Evolutionary conservation across 2,329 filamentous ascomycete genomes (phyloP), one percentile per base, ranked within the genome.

Genomic region (Botrytis tulipae): DNA sequence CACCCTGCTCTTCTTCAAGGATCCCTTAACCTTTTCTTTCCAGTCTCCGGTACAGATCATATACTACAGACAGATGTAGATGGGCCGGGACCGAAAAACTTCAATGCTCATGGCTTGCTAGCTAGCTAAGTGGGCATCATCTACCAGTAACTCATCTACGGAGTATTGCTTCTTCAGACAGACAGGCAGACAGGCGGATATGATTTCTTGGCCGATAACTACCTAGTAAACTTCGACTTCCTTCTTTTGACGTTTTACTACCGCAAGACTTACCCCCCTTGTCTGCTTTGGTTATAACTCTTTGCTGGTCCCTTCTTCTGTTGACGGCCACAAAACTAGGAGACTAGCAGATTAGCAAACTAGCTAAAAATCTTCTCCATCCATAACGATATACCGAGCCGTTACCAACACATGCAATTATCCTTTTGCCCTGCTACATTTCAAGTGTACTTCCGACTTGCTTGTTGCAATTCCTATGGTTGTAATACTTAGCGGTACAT

Each of bases 401-500:
- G 65, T 40, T 57, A 72, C 37, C 62, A 37, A 59, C 22, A 68
- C 62, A 72, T 72, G 71, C 71, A 72, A 68, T 60, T 40, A 68
- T 67, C 71, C 71, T 42, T 60, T 48, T 46, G 48, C 63, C 29
- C 61, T 72, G 63, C 70, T 37, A 46, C 70, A 72, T 67, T 46
- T n/a, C 46, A 72, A 72, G 70, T 72, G 67, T 72, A 68, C 40
- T 68, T 72, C 71, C 71, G 71, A 60, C 20, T 29, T 59, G 29
- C 25, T 37, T 59, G 48, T 51, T 29, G 71, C 62, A 40, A 37
- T 48, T 60, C 46, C 35, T 48, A 20, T 68, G 51, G 70, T 46
- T 72, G 54, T 51, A 46, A 72, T 68, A 46, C 54, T 29, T 68
- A 51, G 16, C 18, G 29, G 40, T 59, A n/a, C 10, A 29, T 59